Percentiles rank a stretch among this genome's conserved stretches.
phyloP scores from a whole-genome alignment of 345 rosid species.

The Draba incana region DNA sequence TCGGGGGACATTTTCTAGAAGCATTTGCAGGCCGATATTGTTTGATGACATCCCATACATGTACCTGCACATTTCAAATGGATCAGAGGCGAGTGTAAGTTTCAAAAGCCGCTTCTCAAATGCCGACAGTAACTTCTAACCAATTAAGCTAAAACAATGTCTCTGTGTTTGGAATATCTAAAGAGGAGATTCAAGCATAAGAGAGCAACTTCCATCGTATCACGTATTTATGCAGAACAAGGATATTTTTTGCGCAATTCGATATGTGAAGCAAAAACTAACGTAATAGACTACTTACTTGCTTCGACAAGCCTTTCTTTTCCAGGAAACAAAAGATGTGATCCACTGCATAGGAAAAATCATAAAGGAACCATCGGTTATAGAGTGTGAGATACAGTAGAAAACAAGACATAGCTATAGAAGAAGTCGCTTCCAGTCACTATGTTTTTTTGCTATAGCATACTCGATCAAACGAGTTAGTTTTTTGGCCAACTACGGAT shows the following conservation, averaged over 20 bases:
- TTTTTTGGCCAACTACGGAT: too few species aligned
- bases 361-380: constrained; percentile 3
- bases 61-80: constrained; percentile 52
- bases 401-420: constrained; percentile 5
- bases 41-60: constrained; percentile 63
- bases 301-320: constrained; percentile 76
- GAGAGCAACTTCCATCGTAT: background rate
- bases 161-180: background rate
- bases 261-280: constrained; percentile 6
- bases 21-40: constrained; percentile 79
- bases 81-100: background rate
- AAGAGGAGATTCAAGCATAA: background rate
- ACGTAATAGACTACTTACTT: constrained; percentile 60
- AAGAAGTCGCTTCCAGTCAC: constrained; percentile 12
- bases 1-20: constrained; percentile 72
- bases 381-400: constrained; percentile 4
- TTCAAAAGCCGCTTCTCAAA: background rate
- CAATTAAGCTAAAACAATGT: constrained; percentile 10
- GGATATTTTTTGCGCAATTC: background rate
- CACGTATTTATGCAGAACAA: background rate
- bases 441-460: background rate
- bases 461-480: too few species aligned
- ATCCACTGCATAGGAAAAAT: constrained; percentile 65
- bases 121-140: constrained; percentile 11
- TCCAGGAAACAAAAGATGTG: constrained; percentile 76